Percentiles rank a stretch among this genome's conserved stretches.
These are phyloP conservation scores for Beverwykella pulmonaria DNA, from an alignment of 495 filamentous ascomycete species.

Conservation along the genomic window DNA sequence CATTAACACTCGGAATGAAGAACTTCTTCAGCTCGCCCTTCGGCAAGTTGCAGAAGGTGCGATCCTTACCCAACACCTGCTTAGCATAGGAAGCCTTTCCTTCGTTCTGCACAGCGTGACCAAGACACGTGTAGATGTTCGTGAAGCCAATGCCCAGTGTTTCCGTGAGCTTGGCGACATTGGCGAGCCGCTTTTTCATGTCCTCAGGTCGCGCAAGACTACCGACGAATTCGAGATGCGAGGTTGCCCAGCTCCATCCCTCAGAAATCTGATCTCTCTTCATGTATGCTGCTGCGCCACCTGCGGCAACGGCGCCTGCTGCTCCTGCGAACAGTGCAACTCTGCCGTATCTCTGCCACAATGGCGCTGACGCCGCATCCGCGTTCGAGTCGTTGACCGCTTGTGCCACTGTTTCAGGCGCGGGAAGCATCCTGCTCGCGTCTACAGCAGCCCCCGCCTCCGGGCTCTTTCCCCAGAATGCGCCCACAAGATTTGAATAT, in stretches of 20 bases:
- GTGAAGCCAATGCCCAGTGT: constrained; percentile 67
- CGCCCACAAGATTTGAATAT: constrained; percentile 62
- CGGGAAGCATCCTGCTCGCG: constrained; percentile 41
- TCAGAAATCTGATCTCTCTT: constrained; percentile 75
- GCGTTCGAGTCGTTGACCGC: constrained; percentile 45
- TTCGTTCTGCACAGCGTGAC: constrained; percentile 55
- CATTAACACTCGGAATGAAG: constrained; percentile 74
- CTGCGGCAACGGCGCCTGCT: constrained; percentile 79
- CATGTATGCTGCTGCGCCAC: constrained; percentile 77
- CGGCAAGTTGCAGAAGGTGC: constrained; percentile 87
- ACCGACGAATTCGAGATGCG: constrained; percentile 94
- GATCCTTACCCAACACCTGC: constrained; percentile 58
- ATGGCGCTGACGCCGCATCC: constrained; percentile 59
- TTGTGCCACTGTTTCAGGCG: constrained; percentile 21
- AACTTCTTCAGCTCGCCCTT: constrained; percentile 50
- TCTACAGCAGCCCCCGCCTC: constrained; percentile 19
- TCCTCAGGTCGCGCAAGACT: constrained; percentile 80
- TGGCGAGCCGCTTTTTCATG: constrained; percentile 65
- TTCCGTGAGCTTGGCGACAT: constrained; percentile 59
- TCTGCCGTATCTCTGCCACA: constrained; percentile 75
- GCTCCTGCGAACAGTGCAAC: constrained; percentile 83
- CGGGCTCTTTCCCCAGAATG: constrained; percentile 52
- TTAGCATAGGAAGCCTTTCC: constrained; percentile 46
- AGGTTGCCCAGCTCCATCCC: constrained; percentile 77
- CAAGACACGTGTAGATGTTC: constrained; percentile 83